phyloP scores from a whole-genome alignment of 352 stramenopile species.

The Phytophthora pistaciae region DNA sequence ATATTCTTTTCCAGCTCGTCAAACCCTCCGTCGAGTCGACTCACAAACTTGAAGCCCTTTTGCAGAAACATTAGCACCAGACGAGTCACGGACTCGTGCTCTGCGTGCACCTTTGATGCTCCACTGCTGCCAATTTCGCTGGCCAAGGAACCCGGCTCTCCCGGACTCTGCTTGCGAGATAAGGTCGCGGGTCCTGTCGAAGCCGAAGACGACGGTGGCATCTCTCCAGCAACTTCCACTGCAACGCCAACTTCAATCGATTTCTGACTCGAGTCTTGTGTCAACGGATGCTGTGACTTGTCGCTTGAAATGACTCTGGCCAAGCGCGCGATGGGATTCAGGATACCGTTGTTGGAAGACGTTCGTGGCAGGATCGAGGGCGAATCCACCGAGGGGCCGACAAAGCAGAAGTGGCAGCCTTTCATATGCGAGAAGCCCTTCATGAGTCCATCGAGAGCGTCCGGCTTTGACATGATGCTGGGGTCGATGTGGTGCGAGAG shows the following conservation, averaged over 20 bases:
- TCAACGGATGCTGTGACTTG: slow-evolving; percentile 29
- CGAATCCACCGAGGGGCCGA: slow-evolving; percentile 64
- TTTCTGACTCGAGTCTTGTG: slow-evolving; percentile 28
- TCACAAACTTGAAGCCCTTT: slow-evolving; percentile 90
- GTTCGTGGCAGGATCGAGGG: slow-evolving; percentile 31
- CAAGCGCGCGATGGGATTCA: slow-evolving; percentile 67
- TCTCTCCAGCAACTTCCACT: slow-evolving; percentile 15
- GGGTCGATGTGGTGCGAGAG: slow-evolving; percentile 91
- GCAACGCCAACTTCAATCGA: slow-evolving; percentile 17
- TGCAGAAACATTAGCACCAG: slow-evolving; percentile 89
- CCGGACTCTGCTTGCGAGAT: slow-evolving; percentile 33
- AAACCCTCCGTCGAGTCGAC: slow-evolving; percentile 83
- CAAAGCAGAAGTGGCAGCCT: slow-evolving; percentile 91
- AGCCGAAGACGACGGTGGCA: slow-evolving; percentile 1
- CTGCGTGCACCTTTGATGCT: slow-evolving; percentile 35
- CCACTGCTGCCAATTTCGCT: slow-evolving; percentile 49
- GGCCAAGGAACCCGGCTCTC: slow-evolving; percentile 37
- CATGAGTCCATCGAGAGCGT: slow-evolving; percentile 78
- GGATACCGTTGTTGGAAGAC: slow-evolving; percentile 42
- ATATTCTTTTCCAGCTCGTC: slow-evolving; percentile 83
- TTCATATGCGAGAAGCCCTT: slow-evolving; percentile 89
- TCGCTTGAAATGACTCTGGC: slow-evolving; percentile 71
- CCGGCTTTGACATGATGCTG: slow-evolving; percentile 72
- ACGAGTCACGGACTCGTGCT: slow-evolving; percentile 82
- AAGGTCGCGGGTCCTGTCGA: slow-evolving; percentile 17